Conservation (phyloP, 495 filamentous ascomycete genomes). For the Poronia punctata region DNA sequence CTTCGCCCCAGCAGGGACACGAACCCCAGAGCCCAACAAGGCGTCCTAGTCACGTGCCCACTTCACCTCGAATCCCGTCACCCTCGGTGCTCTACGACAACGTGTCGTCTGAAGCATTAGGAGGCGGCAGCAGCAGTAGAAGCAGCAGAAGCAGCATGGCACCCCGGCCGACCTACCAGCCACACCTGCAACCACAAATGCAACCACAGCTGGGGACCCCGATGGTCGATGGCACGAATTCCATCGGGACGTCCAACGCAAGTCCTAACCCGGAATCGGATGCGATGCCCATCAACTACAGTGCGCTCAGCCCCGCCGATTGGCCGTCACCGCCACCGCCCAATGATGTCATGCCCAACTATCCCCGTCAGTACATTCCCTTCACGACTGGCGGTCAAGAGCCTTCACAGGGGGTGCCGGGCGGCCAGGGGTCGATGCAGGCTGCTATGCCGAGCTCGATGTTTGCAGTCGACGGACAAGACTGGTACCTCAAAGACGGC, state of each 20-base stretch:
- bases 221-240: slow-evolving; percentile 12
- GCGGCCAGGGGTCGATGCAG: slow-evolving; percentile 8
- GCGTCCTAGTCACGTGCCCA: slow-evolving; percentile 7
- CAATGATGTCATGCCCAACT: slow-evolving; percentile 9
- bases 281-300: slow-evolving; percentile 5
- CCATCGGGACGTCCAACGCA: slow-evolving; percentile 16
- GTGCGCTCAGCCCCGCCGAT: slow-evolving; percentile 7
- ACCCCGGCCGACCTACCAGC: slow-evolving; percentile 15
- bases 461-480: slow-evolving; percentile 40
- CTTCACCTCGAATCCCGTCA: slow-evolving; percentile 17
- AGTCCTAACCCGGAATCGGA: slow-evolving; percentile 8
- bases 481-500: slow-evolving; percentile 45
- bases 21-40: slow-evolving; percentile 3
- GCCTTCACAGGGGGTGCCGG: slow-evolving; percentile 1
- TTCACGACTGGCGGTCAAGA: slow-evolving; percentile 4
- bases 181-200: no score
- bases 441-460: slow-evolving; percentile 19
- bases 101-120: slow-evolving; percentile 2
- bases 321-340: slow-evolving; percentile 3
- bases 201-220: slow-evolving; percentile 8
- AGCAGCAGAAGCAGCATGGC: slow-evolving; percentile 15
- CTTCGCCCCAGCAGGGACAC: slow-evolving; percentile 1
- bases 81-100: slow-evolving; percentile 13
- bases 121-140: no score
- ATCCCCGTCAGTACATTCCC: slow-evolving; percentile 5